Evolutionary conservation across 331 rosid species (phyloP), one percentile per base, ranked within the genome.

Genomic region (Acacia pycnantha): DNA sequence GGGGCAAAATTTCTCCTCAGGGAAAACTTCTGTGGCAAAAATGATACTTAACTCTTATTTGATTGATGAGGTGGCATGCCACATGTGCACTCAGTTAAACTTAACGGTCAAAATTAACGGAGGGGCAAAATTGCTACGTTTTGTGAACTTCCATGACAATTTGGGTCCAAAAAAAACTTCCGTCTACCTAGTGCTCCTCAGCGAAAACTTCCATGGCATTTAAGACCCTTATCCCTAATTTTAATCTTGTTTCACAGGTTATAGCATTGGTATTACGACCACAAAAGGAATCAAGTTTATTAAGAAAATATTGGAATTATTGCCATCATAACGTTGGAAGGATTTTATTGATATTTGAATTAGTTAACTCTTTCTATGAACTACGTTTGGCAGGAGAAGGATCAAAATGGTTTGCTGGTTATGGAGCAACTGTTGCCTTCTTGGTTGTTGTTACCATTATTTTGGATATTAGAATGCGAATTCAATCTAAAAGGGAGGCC

Each of bases 291-390:
- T 76, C 89, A 3, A 88, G 85, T 68, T 37, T 69, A 50, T 44
- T 73, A 43, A 47, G 91, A 10, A 90, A 83, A 37, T 90, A 88
- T 69, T 90, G 94, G 92, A 90, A 90, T 71, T 90, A 88, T 86
- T 88, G 85, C 72, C 92, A 90, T 79, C 91, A 87, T 18, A 69
- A 43, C 11, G 44, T 80, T 29, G 92, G 94, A 22, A 86, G 94
- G 81, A 76, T 80, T 72, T 81, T 90, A 77, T 47, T 90, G 22
- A 70, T 79, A 7, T 85, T 88, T 19, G 88, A 80, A 3, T 27
- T 83, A 0, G 46, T 64, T 46, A 90, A 88, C 74, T 81, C 84
- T 21, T 88, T 88, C 86, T 82, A 83, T 69, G 94, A 92, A 67
- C 86, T 88, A 33, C 82, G 79, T 77, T 82, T 90, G 58, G 92